Base-by-base conservation (phyloP, 768 basidiomycete genomes). In the Lactifluus hygrophoroides region DNA sequence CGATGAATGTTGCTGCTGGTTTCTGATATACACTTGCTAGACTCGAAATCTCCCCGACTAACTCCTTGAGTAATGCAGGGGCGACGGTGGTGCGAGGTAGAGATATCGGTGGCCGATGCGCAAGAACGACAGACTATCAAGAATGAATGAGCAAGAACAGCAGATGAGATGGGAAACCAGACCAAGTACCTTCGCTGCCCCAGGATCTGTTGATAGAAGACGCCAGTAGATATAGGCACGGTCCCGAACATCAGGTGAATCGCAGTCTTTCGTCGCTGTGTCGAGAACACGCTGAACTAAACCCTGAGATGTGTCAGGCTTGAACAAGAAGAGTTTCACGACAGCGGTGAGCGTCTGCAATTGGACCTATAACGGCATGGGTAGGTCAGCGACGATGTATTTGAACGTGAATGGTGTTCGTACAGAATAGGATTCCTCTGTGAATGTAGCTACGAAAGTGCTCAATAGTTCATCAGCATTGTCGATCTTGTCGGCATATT, bases 191-290 rank as follows among this genome's bases (percentile, higher is more conserved):
- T 97, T 99, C 0, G 96, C 95, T 17, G 95, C 93, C 2, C 83
- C 90, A 1, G 94, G 91, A 70, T 99, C 95, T 56, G 92, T 94
- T 6, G 92, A 95, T 27, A 99, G 71, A 62, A 99, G 68, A 60
- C 96, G 79, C 96, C 96, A 99, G 68, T 98, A 98, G 40, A 98
- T 95, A 68, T 98, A 99, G 1, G 96, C 96, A 49, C 94, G 80
- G 70, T 99, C 96, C 42, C 96, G 81, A 16, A 99, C 91, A 69
- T 98, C 95, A 13, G 96, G 91, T 5, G 88, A 94, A 66, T 99
- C 96, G 65, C 94, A 96, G 65, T 94, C 93, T 68, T 94, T 97
- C 3, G 96, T 99, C 0, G 96, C 96, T 0, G 92, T 94, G 61
- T 90, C 86, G 42, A 98, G 74, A 3, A 97, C 86, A n/a, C 80